These are phyloP conservation scores for Nitzschia sp. DNA, from an alignment of 108 stramenopile genomes.

Conservation along the genomic window DNA sequence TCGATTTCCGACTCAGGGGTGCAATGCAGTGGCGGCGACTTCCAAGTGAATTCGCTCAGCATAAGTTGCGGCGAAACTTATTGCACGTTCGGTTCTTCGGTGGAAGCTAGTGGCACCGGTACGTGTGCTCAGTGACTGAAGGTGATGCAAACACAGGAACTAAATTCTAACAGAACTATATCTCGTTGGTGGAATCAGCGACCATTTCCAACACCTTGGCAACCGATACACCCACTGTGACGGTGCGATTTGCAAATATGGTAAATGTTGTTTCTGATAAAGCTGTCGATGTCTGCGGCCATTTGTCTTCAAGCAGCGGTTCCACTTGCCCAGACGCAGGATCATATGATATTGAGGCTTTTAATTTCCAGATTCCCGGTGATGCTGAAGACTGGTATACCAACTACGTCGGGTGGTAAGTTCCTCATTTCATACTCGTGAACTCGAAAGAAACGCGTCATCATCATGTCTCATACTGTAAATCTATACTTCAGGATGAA, in stretches of 20 bases:
- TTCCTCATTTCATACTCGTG: background rate
- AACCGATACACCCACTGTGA: constrained; percentile 1
- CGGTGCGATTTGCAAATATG: constrained; percentile 4
- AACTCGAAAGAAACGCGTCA: too few species aligned
- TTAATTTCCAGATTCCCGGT: constrained; percentile 12
- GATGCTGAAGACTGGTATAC: constrained; percentile 16
- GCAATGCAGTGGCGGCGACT: background rate
- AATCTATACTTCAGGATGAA: background rate
- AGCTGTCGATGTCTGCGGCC: background rate
- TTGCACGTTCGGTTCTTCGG: constrained; percentile 19
- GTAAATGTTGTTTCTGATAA: constrained; percentile 4
- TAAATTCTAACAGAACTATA: too few species aligned
- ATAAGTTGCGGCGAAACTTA: constrained; percentile 12
- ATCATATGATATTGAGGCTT: constrained; percentile 2
- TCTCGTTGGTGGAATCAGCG: too few species aligned
- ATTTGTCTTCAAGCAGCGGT: background rate
- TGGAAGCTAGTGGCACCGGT: background rate
- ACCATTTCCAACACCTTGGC: background rate
- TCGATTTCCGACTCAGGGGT: constrained; percentile 3
- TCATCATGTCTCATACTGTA: too few species aligned
- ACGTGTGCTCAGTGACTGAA: background rate
- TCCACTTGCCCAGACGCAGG: constrained; percentile 7
- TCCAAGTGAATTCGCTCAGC: constrained; percentile 5
- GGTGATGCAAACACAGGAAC: too few species aligned
- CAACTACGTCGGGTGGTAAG: constrained; percentile 1